A percentile compares a stretch with the other conserved stretches of the same genome.
These are phyloP conservation scores for Dendrobium catenatum DNA, from an alignment of 106 monocot species.

Conservation along the genomic window DNA sequence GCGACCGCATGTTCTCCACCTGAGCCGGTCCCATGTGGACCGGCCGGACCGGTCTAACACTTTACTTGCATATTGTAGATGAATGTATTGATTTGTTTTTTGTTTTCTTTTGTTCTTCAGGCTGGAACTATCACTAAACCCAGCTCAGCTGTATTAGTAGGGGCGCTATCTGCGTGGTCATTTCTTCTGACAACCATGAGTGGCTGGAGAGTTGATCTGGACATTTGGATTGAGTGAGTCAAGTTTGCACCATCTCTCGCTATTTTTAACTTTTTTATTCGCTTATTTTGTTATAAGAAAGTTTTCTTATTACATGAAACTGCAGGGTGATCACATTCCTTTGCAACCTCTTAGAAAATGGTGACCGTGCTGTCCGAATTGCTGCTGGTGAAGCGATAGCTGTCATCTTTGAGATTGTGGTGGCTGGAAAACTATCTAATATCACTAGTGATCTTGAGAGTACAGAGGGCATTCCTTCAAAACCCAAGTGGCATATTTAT, in stretches of 20 bases:
- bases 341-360: conserved; percentile 61
- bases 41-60: too few species aligned
- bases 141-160: conserved; percentile 46
- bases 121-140: conserved; percentile 42
- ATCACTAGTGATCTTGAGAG: conserved; percentile 26
- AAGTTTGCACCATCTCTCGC: not conserved
- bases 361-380: conserved; percentile 84
- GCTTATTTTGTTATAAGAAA: not conserved
- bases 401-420: conserved; percentile 62
- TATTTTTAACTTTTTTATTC: not conserved
- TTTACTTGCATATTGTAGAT: not conserved
- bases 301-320: not conserved
- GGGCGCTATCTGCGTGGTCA: conserved; percentile 85
- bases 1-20: too few species aligned
- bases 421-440: conserved; percentile 33
- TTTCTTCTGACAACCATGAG: conserved; percentile 73
- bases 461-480: conserved; percentile 23
- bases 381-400: conserved; percentile 97
- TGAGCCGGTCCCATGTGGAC: too few species aligned
- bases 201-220: conserved; percentile 49
- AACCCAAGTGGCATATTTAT: conserved; percentile 36
- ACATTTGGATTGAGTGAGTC: conserved; percentile 90
- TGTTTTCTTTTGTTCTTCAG: conserved; percentile 16
- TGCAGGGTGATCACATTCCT: conserved; percentile 64
- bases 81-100: not conserved